Evolutionary conservation across 768 basidiomycete genomes (phyloP), one percentile per base, ranked within the genome.

Genomic region (Tulasnella sp.): DNA sequence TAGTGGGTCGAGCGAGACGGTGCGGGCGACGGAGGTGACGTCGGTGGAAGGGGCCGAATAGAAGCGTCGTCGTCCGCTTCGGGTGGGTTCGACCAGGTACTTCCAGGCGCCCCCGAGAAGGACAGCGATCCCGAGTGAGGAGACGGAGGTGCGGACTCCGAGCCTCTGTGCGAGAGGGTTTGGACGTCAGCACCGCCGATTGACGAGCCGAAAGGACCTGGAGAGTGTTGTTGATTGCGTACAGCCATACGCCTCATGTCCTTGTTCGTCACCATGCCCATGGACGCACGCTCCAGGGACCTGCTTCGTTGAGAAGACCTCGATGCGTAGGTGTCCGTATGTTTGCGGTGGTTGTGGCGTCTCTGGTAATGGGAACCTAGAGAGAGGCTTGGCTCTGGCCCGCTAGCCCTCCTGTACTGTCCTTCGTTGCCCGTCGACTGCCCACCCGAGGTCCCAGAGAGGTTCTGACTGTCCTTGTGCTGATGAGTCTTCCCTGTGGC

Each of bases 51-150:
- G 3, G 96, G 95, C 38, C 95, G 89, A 19, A 97, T 83, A 45
- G 94, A 97, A 12, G 97, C 97, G 81, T 97, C 95, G 75, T 97
- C 97, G 81, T 98, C 96, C 19, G 95, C 96, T 83, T 94, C 94
- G 38, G 89, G 82, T 58, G 87, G 86, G 79, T 91, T 92, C 19
- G 89, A 93, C 91, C 92, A 93, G 67, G 88, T 87, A 3, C 93
- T 94, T 77, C 91, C 90, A 71, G 89, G 87, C 67, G 91, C 90
- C 73, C 89, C 92, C 4, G 89, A 91, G 25, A 85, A 84, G 36
- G 78, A 77, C 34, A 67, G 39, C 52, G 78, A 76, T 14, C 29
- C 77, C 1, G 78, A 72, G 74, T 84, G 86, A 39, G 85, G 79
- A 34, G 86, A 86, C 37, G 84, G 83, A 25, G 85, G 87, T 67